Base-by-base conservation (phyloP, 257 asterid genomes). In the Ballota nigra region DNA sequence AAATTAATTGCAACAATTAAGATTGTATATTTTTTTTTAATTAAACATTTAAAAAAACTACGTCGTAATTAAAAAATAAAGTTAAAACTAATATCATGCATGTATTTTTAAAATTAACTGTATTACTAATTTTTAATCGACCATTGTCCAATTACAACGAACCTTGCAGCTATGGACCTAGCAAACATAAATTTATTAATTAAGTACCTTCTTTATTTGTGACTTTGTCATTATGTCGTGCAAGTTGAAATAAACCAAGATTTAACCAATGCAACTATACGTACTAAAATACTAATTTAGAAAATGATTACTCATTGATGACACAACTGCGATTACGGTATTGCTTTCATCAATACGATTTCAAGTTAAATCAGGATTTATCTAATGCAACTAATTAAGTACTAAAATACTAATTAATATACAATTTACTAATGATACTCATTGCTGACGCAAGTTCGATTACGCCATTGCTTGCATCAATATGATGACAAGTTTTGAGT, bases 401-500 rank as follows among this genome's bases (percentile, higher is more conserved):
- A 34, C 40, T 34, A 5, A 34, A 6, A 34, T 34, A 36, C 41
- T 36, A n/a, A n/a, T n/a, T n/a, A 34, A 69, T 68, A 29, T 23
- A 5, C 28, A 26, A 13, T 49, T 29, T 6, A 5, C 9, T 28
- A 29, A 55, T 60, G 52, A 60, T 28, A n/a, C n/a, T 62, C n/a
- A 16, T 24, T 40, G 11, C 47, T 75, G 79, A 67, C 74, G 57
- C 8, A 23, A 20, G 20, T 58, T 19, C 31, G 64, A 47, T 58
- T 43, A 58, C 65, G 47, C 15, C 41, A 23, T 29, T 67, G 73
- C 41, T 58, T 34, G 40, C 40, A n/a, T 28, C 74, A 31, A 0
- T 16, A 45, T 31, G 31, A 47, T 67, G 79, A 67, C 70, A 55
- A 16, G 61, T 71, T n/a, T n/a, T n/a, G n/a, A n/a, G n/a, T n/a